Evolutionary conservation across 495 filamentous ascomycete genomes (phyloP).

Genomic region (Neurospora sp.): DNA sequence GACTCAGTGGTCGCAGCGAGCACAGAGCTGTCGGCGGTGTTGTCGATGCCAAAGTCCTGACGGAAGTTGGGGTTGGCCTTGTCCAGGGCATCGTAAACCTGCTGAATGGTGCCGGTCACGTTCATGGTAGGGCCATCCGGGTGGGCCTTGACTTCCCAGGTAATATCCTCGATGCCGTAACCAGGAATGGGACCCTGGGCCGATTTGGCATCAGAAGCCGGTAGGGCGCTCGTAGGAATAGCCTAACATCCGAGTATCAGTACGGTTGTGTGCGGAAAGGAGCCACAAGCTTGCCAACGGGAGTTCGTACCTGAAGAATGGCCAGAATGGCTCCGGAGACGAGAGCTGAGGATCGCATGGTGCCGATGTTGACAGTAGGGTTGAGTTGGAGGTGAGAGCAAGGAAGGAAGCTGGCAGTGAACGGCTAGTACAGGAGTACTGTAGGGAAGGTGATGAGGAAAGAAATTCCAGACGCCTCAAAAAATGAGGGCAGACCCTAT

Average conservation of each 20-base stretch:
- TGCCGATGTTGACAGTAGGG: neutral
- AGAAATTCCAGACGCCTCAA: neutral
- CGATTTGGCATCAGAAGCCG: neutral
- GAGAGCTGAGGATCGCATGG: neutral
- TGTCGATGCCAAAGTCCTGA: slow-evolving; percentile 9
- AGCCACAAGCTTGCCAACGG: neutral
- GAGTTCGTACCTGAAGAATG: neutral
- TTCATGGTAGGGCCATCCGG: slow-evolving; percentile 2
- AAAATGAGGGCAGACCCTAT: neutral
- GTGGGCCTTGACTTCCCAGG: slow-evolving; percentile 7
- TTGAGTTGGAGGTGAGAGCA: neutral
- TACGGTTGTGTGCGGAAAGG: neutral
- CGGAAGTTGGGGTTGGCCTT: slow-evolving; percentile 13
- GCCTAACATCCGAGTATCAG: neutral
- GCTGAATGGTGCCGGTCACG: slow-evolving; percentile 11
- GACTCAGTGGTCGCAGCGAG: neutral
- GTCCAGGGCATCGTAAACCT: slow-evolving; percentile 3
- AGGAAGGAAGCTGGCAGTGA: neutral
- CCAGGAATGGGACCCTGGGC: slow-evolving; percentile 1
- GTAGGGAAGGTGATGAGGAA: neutral
- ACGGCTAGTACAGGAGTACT: neutral
- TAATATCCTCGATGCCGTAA: slow-evolving; percentile 3
- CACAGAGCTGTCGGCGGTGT: neutral
- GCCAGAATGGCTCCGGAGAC: neutral
- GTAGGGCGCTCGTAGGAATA: neutral